phyloP scores from a whole-genome alignment of 2,329 filamentous ascomycete species.

The Fusarium pseudograminearum region DNA sequence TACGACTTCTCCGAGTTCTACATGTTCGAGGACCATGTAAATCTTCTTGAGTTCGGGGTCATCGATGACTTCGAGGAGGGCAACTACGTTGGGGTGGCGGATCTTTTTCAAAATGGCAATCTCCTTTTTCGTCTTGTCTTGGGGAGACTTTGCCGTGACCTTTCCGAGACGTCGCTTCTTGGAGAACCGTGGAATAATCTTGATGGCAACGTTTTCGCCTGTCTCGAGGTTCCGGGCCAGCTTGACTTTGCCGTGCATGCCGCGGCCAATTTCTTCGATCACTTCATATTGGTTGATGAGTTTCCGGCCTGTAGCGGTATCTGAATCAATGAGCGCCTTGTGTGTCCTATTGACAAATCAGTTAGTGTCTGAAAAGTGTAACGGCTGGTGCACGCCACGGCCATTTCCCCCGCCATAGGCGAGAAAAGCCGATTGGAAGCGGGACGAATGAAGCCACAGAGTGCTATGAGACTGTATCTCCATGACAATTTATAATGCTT shows the following conservation, averaged over 20 bases:
- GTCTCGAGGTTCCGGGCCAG: conserved; percentile 84
- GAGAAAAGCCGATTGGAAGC: conserved; percentile 13
- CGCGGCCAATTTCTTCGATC: conserved; percentile 93
- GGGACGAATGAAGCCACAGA: conserved; percentile 4
- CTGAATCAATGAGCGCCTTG: conserved; percentile 89
- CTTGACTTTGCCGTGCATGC: conserved; percentile 98
- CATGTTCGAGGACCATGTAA: conserved; percentile 96
- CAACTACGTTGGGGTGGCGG: conserved; percentile 95
- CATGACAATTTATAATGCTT: conserved; percentile 55
- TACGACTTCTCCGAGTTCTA: conserved; percentile 91
- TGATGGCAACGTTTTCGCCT: conserved; percentile 89
- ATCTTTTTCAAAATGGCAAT: conserved; percentile 99
- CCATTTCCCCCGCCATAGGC: conserved; percentile 20
- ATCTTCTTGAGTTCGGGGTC: conserved; percentile 97
- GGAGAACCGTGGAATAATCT: conserved; percentile 96
- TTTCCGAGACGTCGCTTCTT: conserved; percentile 93
- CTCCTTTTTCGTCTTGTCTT: conserved; percentile 91
- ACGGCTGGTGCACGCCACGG: conserved; percentile 15
- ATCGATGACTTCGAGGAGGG: conserved; percentile 95
- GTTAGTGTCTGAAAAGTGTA: conserved; percentile 36
- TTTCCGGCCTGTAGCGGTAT: conserved; percentile 90
- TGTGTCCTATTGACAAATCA: conserved; percentile 72
- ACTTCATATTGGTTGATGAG: conserved; percentile 98
- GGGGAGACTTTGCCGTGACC: conserved; percentile 72
- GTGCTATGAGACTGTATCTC: conserved; percentile 4